Conservation (phyloP, 2,329 filamentous ascomycete genomes). For the Ceratocystis ficicola region DNA sequence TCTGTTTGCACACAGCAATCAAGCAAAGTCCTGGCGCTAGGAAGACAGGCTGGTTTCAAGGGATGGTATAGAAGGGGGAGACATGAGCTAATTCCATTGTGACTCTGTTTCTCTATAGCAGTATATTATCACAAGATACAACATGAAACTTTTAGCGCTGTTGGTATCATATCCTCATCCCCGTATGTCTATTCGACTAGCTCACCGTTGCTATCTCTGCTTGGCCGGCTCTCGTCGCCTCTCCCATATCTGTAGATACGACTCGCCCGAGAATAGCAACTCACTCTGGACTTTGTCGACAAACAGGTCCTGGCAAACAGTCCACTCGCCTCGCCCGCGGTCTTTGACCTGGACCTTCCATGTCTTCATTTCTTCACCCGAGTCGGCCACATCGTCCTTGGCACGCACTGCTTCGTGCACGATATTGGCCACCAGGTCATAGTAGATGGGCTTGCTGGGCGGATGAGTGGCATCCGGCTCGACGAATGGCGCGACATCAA, state of each 20-base stretch:
- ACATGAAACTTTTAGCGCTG: not conserved
- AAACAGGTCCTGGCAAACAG: constrained; percentile 85
- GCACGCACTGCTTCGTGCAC: constrained; percentile 71
- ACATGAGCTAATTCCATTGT: not conserved
- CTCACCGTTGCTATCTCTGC: not conserved
- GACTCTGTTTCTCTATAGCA: not conserved
- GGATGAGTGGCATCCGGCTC: constrained; percentile 67
- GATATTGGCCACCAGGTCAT: constrained; percentile 92
- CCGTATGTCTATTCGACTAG: not conserved
- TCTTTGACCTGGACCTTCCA: constrained; percentile 90
- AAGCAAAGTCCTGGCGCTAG: not conserved
- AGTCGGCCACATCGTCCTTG: constrained; percentile 75
- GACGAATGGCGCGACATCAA: constrained; percentile 83
- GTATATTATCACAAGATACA: constrained; percentile 3
- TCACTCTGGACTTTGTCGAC: constrained; percentile 84
- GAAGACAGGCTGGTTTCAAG: not conserved
- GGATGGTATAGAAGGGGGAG: not conserved
- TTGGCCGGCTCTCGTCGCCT: constrained; percentile 44
- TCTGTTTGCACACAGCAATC: not conserved
- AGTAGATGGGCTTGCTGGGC: constrained; percentile 73
- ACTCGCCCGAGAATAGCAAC: constrained; percentile 82
- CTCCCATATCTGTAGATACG: constrained; percentile 95
- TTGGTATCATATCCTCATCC: not conserved
- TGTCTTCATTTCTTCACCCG: constrained; percentile 72
- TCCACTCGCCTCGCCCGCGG: constrained; percentile 73